Percentiles rank a stretch among this genome's conserved stretches.
Conservation (phyloP, 2,329 filamentous ascomycete species). For the Aspergillus sclerotialis region DNA sequence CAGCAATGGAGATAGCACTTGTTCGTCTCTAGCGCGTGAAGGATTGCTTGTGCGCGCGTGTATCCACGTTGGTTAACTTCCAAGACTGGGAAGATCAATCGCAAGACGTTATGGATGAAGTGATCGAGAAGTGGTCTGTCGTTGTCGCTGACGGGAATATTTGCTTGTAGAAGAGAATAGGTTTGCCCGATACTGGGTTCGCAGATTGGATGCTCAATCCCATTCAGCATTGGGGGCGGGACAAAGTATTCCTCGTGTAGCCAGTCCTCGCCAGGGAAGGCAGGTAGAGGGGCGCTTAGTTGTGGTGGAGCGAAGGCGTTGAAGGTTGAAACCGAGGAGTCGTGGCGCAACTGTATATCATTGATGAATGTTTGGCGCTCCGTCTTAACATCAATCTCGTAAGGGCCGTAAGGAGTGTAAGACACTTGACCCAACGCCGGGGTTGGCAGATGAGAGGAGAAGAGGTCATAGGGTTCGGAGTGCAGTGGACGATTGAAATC, state of each 20-base stretch:
- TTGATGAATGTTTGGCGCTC: conserved; percentile 92
- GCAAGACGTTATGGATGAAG: conserved; percentile 81
- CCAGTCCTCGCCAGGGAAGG: conserved; percentile 60
- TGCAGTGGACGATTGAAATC: conserved; percentile 64
- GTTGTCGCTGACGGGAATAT: conserved; percentile 76
- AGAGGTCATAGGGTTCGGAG: conserved; percentile 36
- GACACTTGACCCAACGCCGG: conserved; percentile 52
- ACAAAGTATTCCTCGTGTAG: conserved; percentile 65
- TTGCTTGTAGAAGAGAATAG: conserved; percentile 58
- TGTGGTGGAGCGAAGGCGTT: conserved; percentile 82
- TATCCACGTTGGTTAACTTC: conserved; percentile 84
- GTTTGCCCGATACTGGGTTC: conserved; percentile 24
- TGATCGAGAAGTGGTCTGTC: conserved; percentile 84
- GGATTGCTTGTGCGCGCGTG: conserved; percentile 71
- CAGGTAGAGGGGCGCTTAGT: conserved; percentile 58
- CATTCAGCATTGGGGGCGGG: conserved; percentile 39
- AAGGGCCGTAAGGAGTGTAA: conserved; percentile 61
- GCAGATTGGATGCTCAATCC: conserved; percentile 14
- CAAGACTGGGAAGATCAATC: conserved; percentile 83
- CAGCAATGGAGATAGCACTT: conserved; percentile 93
- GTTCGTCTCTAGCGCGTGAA: conserved; percentile 84
- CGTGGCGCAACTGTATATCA: conserved; percentile 74
- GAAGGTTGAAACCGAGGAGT: conserved; percentile 87
- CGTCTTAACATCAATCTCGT: conserved; percentile 93
- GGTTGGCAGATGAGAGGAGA: conserved; percentile 36